phyloP scores from a whole-genome alignment of 768 basidiomycete genomes.

The Trametes gibbosa region DNA sequence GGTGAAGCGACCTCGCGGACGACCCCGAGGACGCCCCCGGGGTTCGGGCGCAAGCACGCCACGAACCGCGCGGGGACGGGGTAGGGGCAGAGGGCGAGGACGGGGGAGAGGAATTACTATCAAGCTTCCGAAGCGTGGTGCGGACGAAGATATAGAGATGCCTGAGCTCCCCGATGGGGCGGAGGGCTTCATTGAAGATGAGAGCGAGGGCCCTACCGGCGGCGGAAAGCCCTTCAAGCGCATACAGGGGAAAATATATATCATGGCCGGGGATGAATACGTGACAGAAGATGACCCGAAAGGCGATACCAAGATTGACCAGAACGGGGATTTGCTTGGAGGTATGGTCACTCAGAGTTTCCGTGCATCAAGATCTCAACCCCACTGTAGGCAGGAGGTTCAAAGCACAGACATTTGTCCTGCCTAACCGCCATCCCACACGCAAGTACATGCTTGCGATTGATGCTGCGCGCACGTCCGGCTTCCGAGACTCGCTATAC shows the following conservation, averaged over 20 bases:
- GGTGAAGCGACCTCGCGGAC: conserved; percentile 24
- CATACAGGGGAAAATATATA: conserved; percentile 70
- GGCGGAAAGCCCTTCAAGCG: conserved; percentile 69
- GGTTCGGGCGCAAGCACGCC: conserved; percentile 26
- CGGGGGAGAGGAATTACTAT: conserved; percentile 29
- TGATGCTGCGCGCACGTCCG: conserved; percentile 93
- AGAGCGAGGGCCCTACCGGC: conserved; percentile 35
- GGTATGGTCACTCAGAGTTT: conserved; percentile 44
- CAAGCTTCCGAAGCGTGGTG: conserved; percentile 33
- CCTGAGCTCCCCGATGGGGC: conserved; percentile 30
- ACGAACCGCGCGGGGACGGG: conserved; percentile 23
- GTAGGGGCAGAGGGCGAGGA: conserved; percentile 30
- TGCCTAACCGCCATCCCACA: conserved; percentile 80
- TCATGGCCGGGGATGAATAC: conserved; percentile 89
- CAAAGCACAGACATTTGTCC: conserved; percentile 86
- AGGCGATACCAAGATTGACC: conserved; percentile 91
- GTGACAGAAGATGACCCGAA: conserved; percentile 78
- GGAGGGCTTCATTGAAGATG: conserved; percentile 17
- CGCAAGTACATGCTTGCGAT: conserved; percentile 94
- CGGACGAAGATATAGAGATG: conserved; percentile 41
- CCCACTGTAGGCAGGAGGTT: conserved; percentile 67
- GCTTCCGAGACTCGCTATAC: conserved; percentile 96
- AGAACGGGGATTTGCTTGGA: conserved; percentile 76
- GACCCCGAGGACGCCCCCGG: conserved; percentile 24
- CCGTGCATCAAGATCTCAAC: neutral